Evolutionary conservation across 1,284 basidiomycete genomes (phyloP).

Genomic region (Ceratobasidium sp.): DNA sequence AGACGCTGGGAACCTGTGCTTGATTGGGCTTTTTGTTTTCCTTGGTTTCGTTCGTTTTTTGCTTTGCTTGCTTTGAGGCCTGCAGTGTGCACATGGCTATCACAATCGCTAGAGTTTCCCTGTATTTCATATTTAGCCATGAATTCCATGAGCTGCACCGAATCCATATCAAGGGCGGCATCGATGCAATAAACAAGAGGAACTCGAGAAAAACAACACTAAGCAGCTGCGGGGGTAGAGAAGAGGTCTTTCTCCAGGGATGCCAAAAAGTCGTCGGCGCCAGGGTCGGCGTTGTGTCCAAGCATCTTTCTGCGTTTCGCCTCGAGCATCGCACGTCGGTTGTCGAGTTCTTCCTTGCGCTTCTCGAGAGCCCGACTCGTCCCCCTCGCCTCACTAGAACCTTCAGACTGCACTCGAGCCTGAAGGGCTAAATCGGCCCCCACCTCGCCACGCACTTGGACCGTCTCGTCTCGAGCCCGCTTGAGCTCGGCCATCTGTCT

Average conservation of each 20-base stretch:
- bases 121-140: too few species aligned
- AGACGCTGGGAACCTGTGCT: not conserved
- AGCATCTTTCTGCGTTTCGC: constrained; percentile 74
- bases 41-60: not conserved
- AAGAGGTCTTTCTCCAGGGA: constrained; percentile 60
- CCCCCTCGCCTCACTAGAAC: constrained; percentile 36
- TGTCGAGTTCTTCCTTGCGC: constrained; percentile 78
- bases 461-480: constrained; percentile 72
- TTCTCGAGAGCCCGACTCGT: constrained; percentile 74
- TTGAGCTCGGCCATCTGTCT: constrained; percentile 82
- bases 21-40: not conserved
- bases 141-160: too few species aligned
- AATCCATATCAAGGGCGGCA: too few species aligned
- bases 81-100: constrained; percentile 29
- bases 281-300: constrained; percentile 45
- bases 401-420: constrained; percentile 42
- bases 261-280: constrained; percentile 69
- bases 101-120: constrained; percentile 16
- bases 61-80: not conserved
- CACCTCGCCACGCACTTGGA: constrained; percentile 62
- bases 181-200: too few species aligned
- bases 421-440: constrained; percentile 60
- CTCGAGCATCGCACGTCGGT: constrained; percentile 75
- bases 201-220: not conserved
- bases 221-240: constrained; percentile 13